Percentiles rank a stretch among this genome's conserved stretches.
These are phyloP conservation scores for Arthroderma sp. DNA, from an alignment of 2,329 filamentous ascomycete species.

Conservation along the genomic window DNA sequence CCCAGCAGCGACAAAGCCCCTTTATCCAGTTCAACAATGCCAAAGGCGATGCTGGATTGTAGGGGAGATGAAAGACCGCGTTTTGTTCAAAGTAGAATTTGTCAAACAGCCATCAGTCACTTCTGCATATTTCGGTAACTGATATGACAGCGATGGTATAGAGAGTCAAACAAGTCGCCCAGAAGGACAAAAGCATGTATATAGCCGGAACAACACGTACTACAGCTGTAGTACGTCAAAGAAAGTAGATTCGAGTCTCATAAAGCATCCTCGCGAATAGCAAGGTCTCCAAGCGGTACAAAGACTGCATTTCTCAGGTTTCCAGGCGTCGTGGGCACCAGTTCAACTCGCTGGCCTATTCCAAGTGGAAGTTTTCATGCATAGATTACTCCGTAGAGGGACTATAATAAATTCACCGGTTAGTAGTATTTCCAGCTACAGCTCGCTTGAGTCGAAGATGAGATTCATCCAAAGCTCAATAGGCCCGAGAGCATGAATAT, in stretches of 20 bases:
- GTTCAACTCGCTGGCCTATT: background rate
- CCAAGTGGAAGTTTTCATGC: background rate
- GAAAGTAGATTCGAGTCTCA: too few species aligned
- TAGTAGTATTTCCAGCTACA: too few species aligned
- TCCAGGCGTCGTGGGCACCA: background rate
- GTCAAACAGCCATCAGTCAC: background rate
- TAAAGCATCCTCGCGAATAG: too few species aligned
- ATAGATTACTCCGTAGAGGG: too few species aligned
- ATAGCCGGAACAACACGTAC: background rate
- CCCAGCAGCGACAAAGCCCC: background rate
- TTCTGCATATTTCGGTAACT: background rate
- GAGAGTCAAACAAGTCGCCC: background rate
- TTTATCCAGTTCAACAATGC: background rate
- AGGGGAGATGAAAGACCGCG: background rate
- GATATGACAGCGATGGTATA: background rate
- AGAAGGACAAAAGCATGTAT: background rate
- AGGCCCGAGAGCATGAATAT: background rate
- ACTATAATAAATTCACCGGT: too few species aligned
- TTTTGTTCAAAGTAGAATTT: background rate
- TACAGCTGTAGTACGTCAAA: background rate
- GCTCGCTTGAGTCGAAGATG: background rate
- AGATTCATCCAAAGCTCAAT: background rate
- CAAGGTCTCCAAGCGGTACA: too few species aligned
- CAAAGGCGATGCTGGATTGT: background rate
- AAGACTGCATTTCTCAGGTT: background rate